phyloP scores from a whole-genome alignment of 345 rosid species.

The Kernera saxatilis region DNA sequence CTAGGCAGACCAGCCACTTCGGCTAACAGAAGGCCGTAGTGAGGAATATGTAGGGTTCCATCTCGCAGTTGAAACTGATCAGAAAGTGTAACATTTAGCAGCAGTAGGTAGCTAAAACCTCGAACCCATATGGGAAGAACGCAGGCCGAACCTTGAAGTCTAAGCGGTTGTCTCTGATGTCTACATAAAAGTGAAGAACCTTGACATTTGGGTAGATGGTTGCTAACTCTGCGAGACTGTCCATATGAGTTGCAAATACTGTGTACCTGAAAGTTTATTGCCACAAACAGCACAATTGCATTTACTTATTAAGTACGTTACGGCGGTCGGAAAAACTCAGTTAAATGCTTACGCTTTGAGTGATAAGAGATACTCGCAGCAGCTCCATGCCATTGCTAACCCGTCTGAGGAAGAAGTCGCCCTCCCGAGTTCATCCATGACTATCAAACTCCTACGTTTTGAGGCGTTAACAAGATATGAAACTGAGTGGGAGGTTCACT shows the following conservation, averaged over 20 bases:
- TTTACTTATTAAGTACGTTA: background rate
- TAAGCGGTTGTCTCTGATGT: slow-evolving; percentile 57
- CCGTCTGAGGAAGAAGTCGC: slow-evolving; percentile 98
- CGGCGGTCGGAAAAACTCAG: background rate
- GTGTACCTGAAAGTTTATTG: slow-evolving; percentile 54
- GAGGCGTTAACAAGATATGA: background rate
- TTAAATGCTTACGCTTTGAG: slow-evolving; percentile 58
- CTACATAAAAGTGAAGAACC: slow-evolving; percentile 76
- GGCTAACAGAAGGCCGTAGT: slow-evolving; percentile 82
- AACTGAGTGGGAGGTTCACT: background rate
- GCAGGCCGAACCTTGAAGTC: slow-evolving; percentile 69
- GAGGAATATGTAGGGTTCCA: slow-evolving; percentile 68
- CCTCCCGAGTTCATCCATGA: slow-evolving; percentile 98
- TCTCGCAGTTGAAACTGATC: slow-evolving; percentile 74
- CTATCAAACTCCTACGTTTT: slow-evolving; percentile 65
- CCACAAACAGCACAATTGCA: background rate
- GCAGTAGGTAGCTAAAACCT: background rate
- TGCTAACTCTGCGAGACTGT: slow-evolving; percentile 73
- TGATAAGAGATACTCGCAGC: slow-evolving; percentile 82
- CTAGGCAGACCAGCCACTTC: slow-evolving; percentile 82
- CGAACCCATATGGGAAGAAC: background rate
- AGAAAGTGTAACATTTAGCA: slow-evolving; percentile 4
- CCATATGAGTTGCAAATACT: slow-evolving; percentile 87
- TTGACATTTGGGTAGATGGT: slow-evolving; percentile 82
- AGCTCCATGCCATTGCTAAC: slow-evolving; percentile 93